phyloP scores from a whole-genome alignment of 2,329 filamentous ascomycete genomes.

The Botryotinia globosa region DNA sequence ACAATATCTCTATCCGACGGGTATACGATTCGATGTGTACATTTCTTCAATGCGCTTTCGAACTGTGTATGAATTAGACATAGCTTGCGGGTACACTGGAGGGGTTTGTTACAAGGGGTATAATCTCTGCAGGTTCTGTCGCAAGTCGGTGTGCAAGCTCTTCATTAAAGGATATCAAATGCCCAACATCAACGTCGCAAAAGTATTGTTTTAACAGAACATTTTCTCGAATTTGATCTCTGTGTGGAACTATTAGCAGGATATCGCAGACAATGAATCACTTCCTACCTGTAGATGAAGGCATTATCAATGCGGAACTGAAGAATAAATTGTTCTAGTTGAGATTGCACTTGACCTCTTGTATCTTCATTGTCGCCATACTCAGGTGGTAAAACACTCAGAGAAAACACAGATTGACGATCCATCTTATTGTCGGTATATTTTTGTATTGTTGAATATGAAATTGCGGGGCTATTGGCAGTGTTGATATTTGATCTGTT shows the following conservation, averaged over 20 bases:
- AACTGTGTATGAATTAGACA: conserved; percentile 59
- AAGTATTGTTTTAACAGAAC: conserved; percentile 91
- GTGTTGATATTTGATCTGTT: conserved; percentile 7
- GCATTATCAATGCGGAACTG: conserved; percentile 91
- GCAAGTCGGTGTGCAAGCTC: conserved; percentile 87
- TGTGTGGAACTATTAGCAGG: conserved; percentile 43
- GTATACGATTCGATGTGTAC: conserved; percentile 90
- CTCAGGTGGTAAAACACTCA: conserved; percentile 73
- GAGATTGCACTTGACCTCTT: conserved; percentile 68
- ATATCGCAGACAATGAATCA: neutral
- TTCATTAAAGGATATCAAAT: conserved; percentile 94
- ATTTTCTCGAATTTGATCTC: conserved; percentile 94
- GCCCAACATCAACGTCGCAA: conserved; percentile 93
- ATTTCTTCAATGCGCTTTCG: conserved; percentile 83
- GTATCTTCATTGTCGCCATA: conserved; percentile 62
- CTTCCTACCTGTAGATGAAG: conserved; percentile 81
- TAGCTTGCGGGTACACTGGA: neutral
- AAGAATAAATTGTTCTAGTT: conserved; percentile 86
- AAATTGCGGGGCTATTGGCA: conserved; percentile 6
- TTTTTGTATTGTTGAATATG: conserved; percentile 8
- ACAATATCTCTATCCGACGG: conserved; percentile 64
- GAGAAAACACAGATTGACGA: conserved; percentile 79
- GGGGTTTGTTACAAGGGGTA: conserved; percentile 69
- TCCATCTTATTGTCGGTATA: conserved; percentile 59
- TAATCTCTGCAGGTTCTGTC: conserved; percentile 87